A percentile compares a stretch with the other conserved stretches of the same genome.
Conservation (phyloP, 108 stramenopile species). For the Seminavis robusta region DNA sequence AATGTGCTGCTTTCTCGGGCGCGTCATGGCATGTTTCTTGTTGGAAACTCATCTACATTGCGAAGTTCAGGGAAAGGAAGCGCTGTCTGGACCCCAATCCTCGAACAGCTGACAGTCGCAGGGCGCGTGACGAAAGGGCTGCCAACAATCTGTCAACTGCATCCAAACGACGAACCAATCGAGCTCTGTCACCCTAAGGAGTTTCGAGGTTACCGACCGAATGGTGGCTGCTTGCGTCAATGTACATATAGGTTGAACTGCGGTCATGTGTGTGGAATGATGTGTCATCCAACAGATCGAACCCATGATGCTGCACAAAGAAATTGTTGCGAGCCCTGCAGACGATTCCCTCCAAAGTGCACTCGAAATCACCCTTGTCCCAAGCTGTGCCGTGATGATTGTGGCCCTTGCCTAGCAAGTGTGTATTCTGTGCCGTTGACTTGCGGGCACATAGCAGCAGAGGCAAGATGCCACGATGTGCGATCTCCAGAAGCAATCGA, state of each 20-base stretch:
- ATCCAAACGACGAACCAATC: conserved; percentile 22
- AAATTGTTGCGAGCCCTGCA: conserved; percentile 30
- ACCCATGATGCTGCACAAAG: conserved; percentile 19
- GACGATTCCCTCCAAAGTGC: conserved; percentile 33
- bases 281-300: conserved; percentile 41
- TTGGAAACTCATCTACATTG: conserved; percentile 43
- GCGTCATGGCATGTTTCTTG: conserved; percentile 41
- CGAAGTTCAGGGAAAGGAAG: conserved; percentile 6
- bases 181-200: conserved; percentile 7
- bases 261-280: conserved; percentile 36
- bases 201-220: conserved; percentile 25
- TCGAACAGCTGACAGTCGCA: conserved; percentile 14
- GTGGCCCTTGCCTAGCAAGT: conserved; percentile 23
- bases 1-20: conserved; percentile 93
- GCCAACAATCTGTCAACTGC: conserved; percentile 36
- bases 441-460: conserved; percentile 24
- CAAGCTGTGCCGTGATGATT: conserved; percentile 31
- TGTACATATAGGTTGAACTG: conserved; percentile 32
- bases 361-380: conserved; percentile 23
- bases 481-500: conserved; percentile 12
- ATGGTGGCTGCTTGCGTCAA: conserved; percentile 41
- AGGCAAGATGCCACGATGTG: conserved; percentile 30
- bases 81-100: conserved; percentile 30
- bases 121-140: conserved; percentile 23
- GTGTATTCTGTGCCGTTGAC: conserved; percentile 19